Evolutionary conservation across 1,139 yeast genomes (phyloP), one percentile per base, ranked within the genome.

Genomic region (Nakaseomyces uthaithaninus): DNA sequence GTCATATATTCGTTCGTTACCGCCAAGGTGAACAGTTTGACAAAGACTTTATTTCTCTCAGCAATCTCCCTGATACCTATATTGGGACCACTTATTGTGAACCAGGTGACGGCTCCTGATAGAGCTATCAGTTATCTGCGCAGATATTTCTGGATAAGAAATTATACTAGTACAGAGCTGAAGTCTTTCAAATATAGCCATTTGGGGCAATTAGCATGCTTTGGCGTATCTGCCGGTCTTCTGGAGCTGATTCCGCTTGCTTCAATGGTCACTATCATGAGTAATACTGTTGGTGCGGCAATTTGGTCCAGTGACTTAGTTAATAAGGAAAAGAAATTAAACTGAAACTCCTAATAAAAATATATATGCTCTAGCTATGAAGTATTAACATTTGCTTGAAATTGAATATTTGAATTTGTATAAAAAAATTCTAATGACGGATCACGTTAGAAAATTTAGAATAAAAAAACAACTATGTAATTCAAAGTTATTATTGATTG

Each of bases 231-330:
- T 14, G 51, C 63, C 3, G 62, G 63, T 9, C 17, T 59, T 2
- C 34, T 60, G 22, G 64, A 60, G 37, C 44, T 58, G 16, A 34
- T 60, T 25, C 65, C 65, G 10, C 38, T 55, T 19, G 36, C 57
- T 14, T 54, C 64, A 12, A 48, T 55, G 10, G 37, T 58, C 8
- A 52, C 62, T 19, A 51, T 56, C 28, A 48, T 50, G 10, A 53
- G 60, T 33, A 56, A 57, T 39, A 49, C 56, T 3, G 57, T 58
- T n/a, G 62, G 55, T 7, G 56, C 57, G 6, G 62, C 61, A 3
- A 34, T 47, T 31, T 54, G 57, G 59, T 3, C 30, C 42, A 17
- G 24, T 34, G 38, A 45, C 19, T 34, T 47, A 42, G 45, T 43
- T 30, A 39, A 42, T 27, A 38, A 34, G 37, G 39, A 22, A 27